Conservation (phyloP, 495 filamentous ascomycete genomes). For the Corynascus novoguineensis region DNA sequence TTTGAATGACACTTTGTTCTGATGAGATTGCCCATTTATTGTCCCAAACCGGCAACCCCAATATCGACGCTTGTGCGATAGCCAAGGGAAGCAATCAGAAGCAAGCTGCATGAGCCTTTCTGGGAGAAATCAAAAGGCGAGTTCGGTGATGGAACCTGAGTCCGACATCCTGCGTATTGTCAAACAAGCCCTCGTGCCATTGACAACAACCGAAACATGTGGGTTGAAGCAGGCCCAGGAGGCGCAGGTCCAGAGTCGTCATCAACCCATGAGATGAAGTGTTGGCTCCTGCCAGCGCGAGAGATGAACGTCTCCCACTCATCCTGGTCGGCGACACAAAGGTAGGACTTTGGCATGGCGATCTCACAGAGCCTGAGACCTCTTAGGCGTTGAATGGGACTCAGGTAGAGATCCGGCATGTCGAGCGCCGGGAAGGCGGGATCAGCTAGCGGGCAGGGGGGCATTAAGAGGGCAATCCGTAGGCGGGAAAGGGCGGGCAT, state of each 20-base stretch:
- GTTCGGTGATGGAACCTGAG: too few species aligned
- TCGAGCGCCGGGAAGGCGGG: neutral
- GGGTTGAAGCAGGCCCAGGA: neutral
- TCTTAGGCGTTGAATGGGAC: constrained; percentile 10
- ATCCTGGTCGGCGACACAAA: neutral
- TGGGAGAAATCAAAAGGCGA: too few species aligned
- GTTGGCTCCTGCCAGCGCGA: neutral
- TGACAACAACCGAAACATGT: neutral
- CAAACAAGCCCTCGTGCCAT: neutral
- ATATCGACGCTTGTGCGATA: too few species aligned
- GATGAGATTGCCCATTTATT: too few species aligned
- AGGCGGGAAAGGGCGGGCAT: constrained; percentile 12
- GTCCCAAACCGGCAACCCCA: too few species aligned
- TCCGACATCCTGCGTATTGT: neutral
- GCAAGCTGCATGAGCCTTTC: too few species aligned
- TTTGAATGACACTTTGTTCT: too few species aligned
- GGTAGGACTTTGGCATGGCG: constrained; percentile 7
- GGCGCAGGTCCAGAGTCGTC: neutral
- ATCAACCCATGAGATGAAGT: constrained; percentile 7
- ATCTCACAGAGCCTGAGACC: constrained; percentile 10
- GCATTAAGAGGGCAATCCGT: constrained; percentile 11
- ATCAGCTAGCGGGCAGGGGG: neutral
- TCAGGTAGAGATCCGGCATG: constrained; percentile 10
- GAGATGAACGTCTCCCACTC: neutral
- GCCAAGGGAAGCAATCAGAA: too few species aligned